Evolutionary conservation across 164 flowering plant genomes (phyloP).

Genomic region (Pachysandra terminalis): DNA sequence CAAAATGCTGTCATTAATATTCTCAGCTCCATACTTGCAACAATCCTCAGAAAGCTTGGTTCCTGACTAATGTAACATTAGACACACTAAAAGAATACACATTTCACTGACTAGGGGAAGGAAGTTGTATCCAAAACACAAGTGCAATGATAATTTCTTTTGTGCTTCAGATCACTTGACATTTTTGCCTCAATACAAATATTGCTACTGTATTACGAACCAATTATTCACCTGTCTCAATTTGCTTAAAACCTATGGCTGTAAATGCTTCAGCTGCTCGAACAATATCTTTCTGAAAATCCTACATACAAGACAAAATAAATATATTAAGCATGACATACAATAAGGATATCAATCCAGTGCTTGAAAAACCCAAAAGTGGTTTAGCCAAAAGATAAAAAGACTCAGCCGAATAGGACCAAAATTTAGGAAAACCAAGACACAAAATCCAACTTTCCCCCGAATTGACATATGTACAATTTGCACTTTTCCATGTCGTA

Average conservation of each 20-base stretch:
- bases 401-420: not conserved
- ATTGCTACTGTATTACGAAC: not conserved
- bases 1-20: constrained; percentile 52
- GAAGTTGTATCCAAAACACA: not conserved
- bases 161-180: not conserved
- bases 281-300: constrained; percentile 81
- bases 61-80: constrained; percentile 41
- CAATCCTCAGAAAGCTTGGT: constrained; percentile 91
- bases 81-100: not conserved
- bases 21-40: constrained; percentile 78
- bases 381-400: not conserved
- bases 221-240: constrained; percentile 62
- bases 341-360: not conserved
- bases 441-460: not conserved
- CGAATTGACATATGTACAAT: too few species aligned
- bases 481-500: too few species aligned
- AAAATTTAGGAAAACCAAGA: not conserved
- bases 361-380: not conserved
- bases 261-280: constrained; percentile 76
- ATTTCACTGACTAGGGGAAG: not conserved
- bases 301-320: constrained; percentile 40
- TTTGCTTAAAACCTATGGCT: constrained; percentile 69
- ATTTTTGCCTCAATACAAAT: too few species aligned
- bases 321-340: not conserved
- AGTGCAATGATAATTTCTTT: too few species aligned